Percentiles rank a stretch among this genome's conserved stretches.
phyloP scores from a whole-genome alignment of 257 asterid genomes.

The Solanum medicagineum region DNA sequence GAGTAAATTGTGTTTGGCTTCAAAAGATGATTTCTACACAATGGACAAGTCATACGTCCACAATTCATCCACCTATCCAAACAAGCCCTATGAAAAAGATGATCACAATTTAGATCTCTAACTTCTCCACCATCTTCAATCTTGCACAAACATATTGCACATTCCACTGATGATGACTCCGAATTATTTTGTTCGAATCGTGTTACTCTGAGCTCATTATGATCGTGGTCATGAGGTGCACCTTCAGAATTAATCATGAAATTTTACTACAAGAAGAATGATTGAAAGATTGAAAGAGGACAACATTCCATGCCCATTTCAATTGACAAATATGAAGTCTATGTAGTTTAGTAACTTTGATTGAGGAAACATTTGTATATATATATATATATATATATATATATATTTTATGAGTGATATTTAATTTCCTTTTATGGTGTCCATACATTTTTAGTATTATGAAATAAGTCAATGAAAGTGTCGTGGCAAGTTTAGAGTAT shows the following conservation, averaged over 20 bases:
- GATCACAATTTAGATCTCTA: conserved; percentile 10
- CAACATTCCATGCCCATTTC: conserved; percentile 4
- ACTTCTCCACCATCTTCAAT: conserved; percentile 15
- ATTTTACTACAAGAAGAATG: neutral
- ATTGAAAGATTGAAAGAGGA: neutral
- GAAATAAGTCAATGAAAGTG: neutral
- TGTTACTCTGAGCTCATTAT: neutral
- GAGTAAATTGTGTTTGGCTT: neutral
- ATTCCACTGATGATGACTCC: neutral
- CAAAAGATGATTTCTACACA: neutral
- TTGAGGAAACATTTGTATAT: neutral
- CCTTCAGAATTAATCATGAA: neutral
- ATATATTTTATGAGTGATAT: too few relatives aligned
- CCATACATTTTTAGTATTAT: too few relatives aligned
- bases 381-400: too few relatives aligned
- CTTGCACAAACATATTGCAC: neutral
- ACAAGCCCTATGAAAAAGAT: conserved; percentile 14
- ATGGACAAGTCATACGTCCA: conserved; percentile 13
- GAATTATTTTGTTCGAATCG: neutral
- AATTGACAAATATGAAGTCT: neutral
- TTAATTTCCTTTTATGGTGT: too few relatives aligned
- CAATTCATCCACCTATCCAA: conserved; percentile 15
- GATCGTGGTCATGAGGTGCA: neutral
- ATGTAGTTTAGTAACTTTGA: neutral
- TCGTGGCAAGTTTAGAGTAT: neutral